These are phyloP conservation scores for Carpinus fangiana DNA, from an alignment of 306 rosid species.

Conservation along the genomic window DNA sequence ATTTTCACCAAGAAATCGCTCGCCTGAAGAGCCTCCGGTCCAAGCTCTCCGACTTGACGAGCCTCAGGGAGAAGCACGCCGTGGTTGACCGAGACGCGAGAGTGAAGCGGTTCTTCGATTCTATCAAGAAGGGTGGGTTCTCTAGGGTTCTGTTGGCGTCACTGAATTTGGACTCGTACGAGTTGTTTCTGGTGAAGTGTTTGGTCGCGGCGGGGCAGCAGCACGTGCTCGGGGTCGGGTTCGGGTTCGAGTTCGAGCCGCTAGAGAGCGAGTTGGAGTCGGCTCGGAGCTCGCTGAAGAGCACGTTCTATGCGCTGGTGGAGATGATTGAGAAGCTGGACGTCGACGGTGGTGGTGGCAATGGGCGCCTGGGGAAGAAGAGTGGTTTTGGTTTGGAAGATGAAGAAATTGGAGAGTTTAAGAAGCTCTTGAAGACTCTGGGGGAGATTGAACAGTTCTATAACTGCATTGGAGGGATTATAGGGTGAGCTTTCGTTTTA, in stretches of 20 bases:
- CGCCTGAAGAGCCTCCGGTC: conserved; percentile 58
- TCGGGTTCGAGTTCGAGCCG: conserved; percentile 30
- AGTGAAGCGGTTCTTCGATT: conserved; percentile 61
- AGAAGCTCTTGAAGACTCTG: conserved; percentile 56
- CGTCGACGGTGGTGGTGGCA: conserved; percentile 25
- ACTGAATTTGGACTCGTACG: conserved; percentile 37
- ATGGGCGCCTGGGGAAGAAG: conserved; percentile 35
- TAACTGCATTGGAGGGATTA: conserved; percentile 92
- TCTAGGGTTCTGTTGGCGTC: conserved; percentile 39
- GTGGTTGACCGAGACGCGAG: conserved; percentile 61
- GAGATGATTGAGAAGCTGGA: conserved; percentile 78
- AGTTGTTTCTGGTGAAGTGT: conserved; percentile 63
- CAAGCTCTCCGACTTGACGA: conserved; percentile 38
- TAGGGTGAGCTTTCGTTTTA: conserved; percentile 61
- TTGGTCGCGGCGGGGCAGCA: conserved; percentile 88
- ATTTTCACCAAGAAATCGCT: conserved; percentile 58
- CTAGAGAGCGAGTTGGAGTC: conserved; percentile 37
- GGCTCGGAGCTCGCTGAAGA: conserved; percentile 53
- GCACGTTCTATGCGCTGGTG: conserved; percentile 64
- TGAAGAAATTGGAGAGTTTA: conserved; percentile 59
- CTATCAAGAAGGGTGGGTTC: conserved; percentile 28
- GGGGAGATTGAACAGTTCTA: conserved; percentile 75
- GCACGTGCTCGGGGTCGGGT: conserved; percentile 49
- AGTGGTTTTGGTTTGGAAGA: conserved; percentile 44
- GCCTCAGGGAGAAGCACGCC: conserved; percentile 40